A percentile compares a stretch with the other conserved stretches of the same genome.
phyloP scores from a whole-genome alignment of 805 yeast genomes.

The Metschnikowia kunwiensis region DNA sequence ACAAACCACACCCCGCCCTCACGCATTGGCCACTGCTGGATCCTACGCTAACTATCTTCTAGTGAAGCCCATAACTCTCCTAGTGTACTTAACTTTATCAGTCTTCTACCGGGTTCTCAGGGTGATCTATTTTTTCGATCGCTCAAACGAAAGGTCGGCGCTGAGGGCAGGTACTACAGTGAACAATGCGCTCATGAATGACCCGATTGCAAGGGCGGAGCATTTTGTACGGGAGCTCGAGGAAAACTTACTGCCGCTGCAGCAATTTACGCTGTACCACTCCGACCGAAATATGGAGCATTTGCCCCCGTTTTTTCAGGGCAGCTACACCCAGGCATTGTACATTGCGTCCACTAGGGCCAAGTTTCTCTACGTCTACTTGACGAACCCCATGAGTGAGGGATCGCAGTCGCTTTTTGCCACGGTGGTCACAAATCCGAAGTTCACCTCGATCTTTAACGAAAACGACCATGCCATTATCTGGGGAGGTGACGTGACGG shows the following conservation, averaged over 20 bases:
- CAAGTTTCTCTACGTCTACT: constrained; percentile 67
- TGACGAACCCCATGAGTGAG: constrained; percentile 72
- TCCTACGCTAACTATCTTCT: constrained; percentile 1
- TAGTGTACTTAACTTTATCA: constrained; percentile 1
- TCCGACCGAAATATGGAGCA: constrained; percentile 4
- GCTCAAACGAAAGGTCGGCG: constrained; percentile 4
- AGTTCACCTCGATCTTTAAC: constrained; percentile 41
- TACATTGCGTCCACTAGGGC: constrained; percentile 65
- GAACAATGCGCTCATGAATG: constrained; percentile 25
- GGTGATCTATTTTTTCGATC: constrained; percentile 10
- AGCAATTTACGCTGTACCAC: constrained; percentile 14
- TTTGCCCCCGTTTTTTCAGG: constrained; percentile 55
- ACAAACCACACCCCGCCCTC: not conserved
- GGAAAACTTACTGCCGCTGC: constrained; percentile 36
- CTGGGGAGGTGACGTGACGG: constrained; percentile 88
- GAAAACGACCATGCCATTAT: constrained; percentile 52
- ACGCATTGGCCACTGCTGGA: constrained; percentile 3
- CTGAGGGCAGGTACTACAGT: constrained; percentile 13
- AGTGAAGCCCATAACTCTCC: constrained; percentile 5
- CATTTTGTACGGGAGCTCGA: constrained; percentile 52
- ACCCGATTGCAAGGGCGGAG: constrained; percentile 54
- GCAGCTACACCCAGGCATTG: constrained; percentile 79
- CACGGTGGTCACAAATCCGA: constrained; percentile 50
- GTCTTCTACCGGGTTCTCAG: constrained; percentile 1
- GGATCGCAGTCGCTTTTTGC: constrained; percentile 51